Conservation (phyloP, 345 rosid genomes). For the Clausena lansium region DNA sequence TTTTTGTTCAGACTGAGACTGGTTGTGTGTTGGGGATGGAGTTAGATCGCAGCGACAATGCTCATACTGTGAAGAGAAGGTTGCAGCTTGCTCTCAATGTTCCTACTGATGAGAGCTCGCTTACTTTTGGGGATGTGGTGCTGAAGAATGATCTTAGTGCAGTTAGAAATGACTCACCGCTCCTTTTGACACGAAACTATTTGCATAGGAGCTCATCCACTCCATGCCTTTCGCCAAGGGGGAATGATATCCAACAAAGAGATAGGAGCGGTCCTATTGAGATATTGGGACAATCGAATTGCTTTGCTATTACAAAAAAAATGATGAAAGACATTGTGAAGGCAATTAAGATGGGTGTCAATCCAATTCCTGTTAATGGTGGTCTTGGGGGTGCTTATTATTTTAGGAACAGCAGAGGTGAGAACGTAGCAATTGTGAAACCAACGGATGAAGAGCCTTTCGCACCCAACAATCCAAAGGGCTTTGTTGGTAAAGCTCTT, state of each 20-base stretch:
- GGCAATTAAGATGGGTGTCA: slow-evolving; percentile 87
- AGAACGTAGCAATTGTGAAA: slow-evolving; percentile 88
- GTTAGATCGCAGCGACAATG: slow-evolving; percentile 90
- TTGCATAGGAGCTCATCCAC: slow-evolving; percentile 95
- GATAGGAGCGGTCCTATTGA: slow-evolving; percentile 88
- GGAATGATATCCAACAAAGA: slow-evolving; percentile 73
- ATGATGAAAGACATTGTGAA: slow-evolving; percentile 69
- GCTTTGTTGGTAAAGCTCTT: slow-evolving; percentile 94
- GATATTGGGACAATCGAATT: slow-evolving; percentile 67
- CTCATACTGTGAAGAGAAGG: slow-evolving; percentile 89
- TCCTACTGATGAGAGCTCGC: slow-evolving; percentile 73
- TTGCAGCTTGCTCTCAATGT: slow-evolving; percentile 86
- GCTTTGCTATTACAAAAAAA: slow-evolving; percentile 43
- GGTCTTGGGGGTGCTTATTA: slow-evolving; percentile 98
- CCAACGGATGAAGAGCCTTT: slow-evolving; percentile 99
- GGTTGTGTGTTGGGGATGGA: slow-evolving; percentile 99
- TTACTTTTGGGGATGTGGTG: slow-evolving; percentile 85
- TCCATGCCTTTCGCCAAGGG: slow-evolving; percentile 95
- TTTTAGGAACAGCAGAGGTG: slow-evolving; percentile 68
- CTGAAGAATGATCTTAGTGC: slow-evolving; percentile 88
- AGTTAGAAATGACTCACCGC: slow-evolving; percentile 82
- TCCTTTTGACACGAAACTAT: slow-evolving; percentile 72
- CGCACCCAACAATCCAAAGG: slow-evolving; percentile 98
- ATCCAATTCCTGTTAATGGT: slow-evolving; percentile 68
- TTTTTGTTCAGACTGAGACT: slow-evolving; percentile 93